Conservation (phyloP, 148 eudicot species). For the Rhododendron mucronatum region DNA sequence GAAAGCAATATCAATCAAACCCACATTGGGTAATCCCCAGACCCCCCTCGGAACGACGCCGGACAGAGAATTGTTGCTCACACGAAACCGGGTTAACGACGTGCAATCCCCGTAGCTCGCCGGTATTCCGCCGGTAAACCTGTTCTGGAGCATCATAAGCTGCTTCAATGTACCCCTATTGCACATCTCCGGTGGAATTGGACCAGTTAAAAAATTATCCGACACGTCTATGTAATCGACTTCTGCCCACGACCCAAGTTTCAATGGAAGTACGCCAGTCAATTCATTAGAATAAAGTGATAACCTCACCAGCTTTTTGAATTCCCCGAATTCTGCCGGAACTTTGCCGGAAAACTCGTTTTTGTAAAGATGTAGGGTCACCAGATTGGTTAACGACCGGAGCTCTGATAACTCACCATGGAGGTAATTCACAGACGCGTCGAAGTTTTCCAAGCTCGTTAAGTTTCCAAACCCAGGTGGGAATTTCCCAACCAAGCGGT, state of each 20-base stretch:
- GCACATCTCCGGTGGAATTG: constrained; percentile 89
- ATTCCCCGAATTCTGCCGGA: constrained; percentile 77
- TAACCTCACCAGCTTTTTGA: constrained; percentile 50
- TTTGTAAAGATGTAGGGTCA: constrained; percentile 48
- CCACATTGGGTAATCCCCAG: constrained; percentile 69
- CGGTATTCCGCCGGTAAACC: constrained; percentile 69
- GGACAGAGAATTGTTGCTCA: constrained; percentile 66
- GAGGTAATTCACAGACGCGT: constrained; percentile 55
- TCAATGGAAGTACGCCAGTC: constrained; percentile 59
- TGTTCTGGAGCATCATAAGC: constrained; percentile 64
- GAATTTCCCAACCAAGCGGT: constrained; percentile 49
- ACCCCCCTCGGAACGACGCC: constrained; percentile 71
- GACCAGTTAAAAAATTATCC: constrained; percentile 61
- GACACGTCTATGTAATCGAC: constrained; percentile 78
- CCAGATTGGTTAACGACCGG: constrained; percentile 34
- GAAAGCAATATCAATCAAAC: constrained; percentile 53
- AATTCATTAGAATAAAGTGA: constrained; percentile 63
- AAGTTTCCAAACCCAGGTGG: constrained; percentile 70
- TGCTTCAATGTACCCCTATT: constrained; percentile 53
- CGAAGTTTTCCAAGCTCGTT: constrained; percentile 51
- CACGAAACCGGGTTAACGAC: constrained; percentile 66
- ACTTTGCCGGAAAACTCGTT: constrained; percentile 58
- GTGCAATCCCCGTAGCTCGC: constrained; percentile 52
- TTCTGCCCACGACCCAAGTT: constrained; percentile 76
- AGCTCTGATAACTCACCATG: constrained; percentile 65